Evolutionary conservation across 1,284 basidiomycete genomes (phyloP), one percentile per base, ranked within the genome.

Genomic region (Marasmius fiardii): DNA sequence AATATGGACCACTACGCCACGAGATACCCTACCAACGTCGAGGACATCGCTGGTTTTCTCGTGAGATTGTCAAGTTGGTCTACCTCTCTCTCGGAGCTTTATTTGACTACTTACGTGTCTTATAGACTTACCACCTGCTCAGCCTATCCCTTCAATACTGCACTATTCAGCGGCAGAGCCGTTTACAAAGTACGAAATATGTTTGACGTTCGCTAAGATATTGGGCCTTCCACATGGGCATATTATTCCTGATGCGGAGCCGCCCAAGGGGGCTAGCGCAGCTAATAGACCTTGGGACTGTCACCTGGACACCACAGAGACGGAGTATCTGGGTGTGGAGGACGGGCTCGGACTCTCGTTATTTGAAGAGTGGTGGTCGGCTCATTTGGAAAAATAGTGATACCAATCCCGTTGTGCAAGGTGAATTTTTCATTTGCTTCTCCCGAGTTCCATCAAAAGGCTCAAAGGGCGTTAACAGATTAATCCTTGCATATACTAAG

Each of bases 1-100:
- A 89, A 82, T 65, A 93, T 93, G 92, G 92, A 94, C 65, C 88
- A 93, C 69, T 93, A 84, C 66, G 90, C 89, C 12, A 89, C 85
- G 18, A 79, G 92, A 20, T 92, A 86, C 70, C 91, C 92, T 1
- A 93, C 91, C 26, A 90, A 90, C 62, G 82, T 89, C 11, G 65
- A 86, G 33, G 89, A 92, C 64, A 86, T 93, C 55, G 88, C 86
- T 1, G 75, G 79, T 31, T 92, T 92, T 69, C 76, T 93, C 43
- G 83, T 84, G 33, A 79, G 84, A 33, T 74, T 92, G 16, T 74
- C 81, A 33, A 72, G 88, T 89, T 59, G 37, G 78, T 70, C 24
- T 10, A 52, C 47, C 28, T 14, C 37, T 31, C 18, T 24, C 16
- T 51, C 50, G 23, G 45, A 43, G 52, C 20, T 33, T 20, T 20